Evolutionary conservation across 108 stramenopile species (phyloP), one percentile per base, ranked within the genome.

Genomic region (Nitzschia inconspicua): DNA sequence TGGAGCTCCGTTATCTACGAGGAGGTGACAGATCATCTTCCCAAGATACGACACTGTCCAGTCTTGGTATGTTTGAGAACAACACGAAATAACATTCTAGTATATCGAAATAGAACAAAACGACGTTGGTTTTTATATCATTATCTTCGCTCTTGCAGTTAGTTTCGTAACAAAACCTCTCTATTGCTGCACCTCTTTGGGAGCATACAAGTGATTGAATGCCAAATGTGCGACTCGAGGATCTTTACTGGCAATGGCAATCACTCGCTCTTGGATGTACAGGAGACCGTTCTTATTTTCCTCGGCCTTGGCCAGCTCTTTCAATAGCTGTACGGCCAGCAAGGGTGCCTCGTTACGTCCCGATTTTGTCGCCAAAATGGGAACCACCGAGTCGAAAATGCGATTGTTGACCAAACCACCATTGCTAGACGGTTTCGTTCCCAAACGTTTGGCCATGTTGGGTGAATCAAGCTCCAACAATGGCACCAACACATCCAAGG

Each of bases 401-500:
- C 75, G 68, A 19, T 57, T 61, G 40, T 68, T 62, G 40, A 59
- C 35, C 9, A 37, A 22, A 3, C 35, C 53, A 36, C 23, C 30
- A 37, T 32, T 59, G 40, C 44, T 28, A 35, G 34, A 18, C 35
- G 43, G 62, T 50, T 64, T 37, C 32, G 63, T 48, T 47, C 76
- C 75, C 34, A 86, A 47, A 6, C 80, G 75, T 22, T 44, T 60
- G 31, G 83, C 83, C 47, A 76, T 73, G 35, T 55, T 56, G 10
- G 85, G 69, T 25, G 82, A 73, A 46, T 73, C 73, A 32, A 91
- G 51, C 24, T 82, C 83, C 60, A 87, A 57, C 23, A 88, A 57
- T 26, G 80, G 83, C 24, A 84, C 83, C 41, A 93, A 64, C 2
- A 93, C 65, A 54, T 89, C 88, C 35, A 88, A 71, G 16, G 82